Evolutionary conservation across 495 filamentous ascomycete species (phyloP).

Genomic region (Cryomyces antarcticus): DNA sequence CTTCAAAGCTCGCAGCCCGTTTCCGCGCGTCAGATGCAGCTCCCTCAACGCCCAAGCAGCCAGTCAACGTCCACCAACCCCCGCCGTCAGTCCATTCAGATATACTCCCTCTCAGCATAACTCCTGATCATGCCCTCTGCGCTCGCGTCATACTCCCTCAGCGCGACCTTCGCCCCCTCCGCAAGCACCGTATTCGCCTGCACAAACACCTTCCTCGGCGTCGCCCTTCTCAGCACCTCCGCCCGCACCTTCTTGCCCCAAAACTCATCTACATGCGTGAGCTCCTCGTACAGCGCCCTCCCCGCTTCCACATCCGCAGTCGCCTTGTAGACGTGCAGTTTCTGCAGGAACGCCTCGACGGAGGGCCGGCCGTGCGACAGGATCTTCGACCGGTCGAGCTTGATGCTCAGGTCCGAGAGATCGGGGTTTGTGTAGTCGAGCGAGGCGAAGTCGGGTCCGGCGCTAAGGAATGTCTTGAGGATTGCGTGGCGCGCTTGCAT

Average conservation of each 20-base stretch:
- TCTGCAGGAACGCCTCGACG: constrained; percentile 75
- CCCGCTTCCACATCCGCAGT: constrained; percentile 68
- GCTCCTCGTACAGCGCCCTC: constrained; percentile 55
- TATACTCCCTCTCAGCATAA: constrained; percentile 55
- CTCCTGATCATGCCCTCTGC: constrained; percentile 77
- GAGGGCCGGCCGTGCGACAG: constrained; percentile 38
- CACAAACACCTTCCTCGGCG: constrained; percentile 88
- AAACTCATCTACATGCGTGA: constrained; percentile 65
- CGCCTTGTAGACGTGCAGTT: constrained; percentile 80
- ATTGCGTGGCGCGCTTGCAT: constrained; percentile 91
- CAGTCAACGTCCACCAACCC: background rate
- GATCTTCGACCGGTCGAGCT: constrained; percentile 69
- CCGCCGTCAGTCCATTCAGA: constrained; percentile 6
- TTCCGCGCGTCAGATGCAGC: too few relatives aligned
- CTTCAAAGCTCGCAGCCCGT: too few relatives aligned
- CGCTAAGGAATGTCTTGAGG: constrained; percentile 67
- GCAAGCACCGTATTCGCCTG: constrained; percentile 70
- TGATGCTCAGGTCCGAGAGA: constrained; percentile 60
- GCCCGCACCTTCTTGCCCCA: constrained; percentile 59
- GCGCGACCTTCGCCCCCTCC: constrained; percentile 41
- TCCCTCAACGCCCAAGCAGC: too few relatives aligned
- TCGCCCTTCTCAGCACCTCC: constrained; percentile 66
- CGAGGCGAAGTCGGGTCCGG: constrained; percentile 63
- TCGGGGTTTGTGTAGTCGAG: constrained; percentile 55
- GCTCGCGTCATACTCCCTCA: constrained; percentile 81